phyloP scores from a whole-genome alignment of 1,139 yeast genomes.

The Taphrina sp. region DNA sequence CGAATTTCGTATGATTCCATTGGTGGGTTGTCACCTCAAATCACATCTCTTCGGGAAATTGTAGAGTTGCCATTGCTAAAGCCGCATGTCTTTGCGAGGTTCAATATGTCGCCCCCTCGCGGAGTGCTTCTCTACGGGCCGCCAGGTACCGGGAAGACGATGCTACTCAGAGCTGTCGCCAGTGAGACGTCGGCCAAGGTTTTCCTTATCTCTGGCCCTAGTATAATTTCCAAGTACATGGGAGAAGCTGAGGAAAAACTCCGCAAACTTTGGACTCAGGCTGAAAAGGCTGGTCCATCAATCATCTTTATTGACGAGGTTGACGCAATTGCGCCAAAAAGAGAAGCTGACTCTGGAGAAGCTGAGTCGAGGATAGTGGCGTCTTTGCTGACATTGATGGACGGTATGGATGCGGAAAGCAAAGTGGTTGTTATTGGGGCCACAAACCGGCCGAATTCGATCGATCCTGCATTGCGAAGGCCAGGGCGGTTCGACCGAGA shows the following conservation, averaged over 20 bases:
- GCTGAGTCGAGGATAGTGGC: conserved; percentile 88
- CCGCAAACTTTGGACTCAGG: conserved; percentile 79
- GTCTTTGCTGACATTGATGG: conserved; percentile 82
- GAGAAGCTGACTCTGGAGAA: conserved; percentile 85
- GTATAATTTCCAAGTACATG: conserved; percentile 83
- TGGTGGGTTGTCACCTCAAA: conserved; percentile 75
- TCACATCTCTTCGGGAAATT: conserved; percentile 60
- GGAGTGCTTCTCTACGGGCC: conserved; percentile 92
- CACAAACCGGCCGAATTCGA: conserved; percentile 72
- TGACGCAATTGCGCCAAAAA: conserved; percentile 81
- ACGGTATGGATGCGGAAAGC: conserved; percentile 63
- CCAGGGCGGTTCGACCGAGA: conserved; percentile 95
- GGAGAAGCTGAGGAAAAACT: conserved; percentile 91
- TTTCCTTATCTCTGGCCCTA: conserved; percentile 81
- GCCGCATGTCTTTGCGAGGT: conserved; percentile 73
- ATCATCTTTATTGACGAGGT: conserved; percentile 87
- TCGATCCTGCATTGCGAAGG: conserved; percentile 83
- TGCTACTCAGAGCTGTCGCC: conserved; percentile 81
- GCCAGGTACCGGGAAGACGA: conserved; percentile 96
- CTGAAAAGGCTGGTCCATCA: conserved; percentile 77
- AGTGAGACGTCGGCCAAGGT: conserved; percentile 70
- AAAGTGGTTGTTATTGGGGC: conserved; percentile 78
- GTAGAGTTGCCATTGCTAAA: conserved; percentile 77
- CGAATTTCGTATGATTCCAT: conserved; percentile 51
- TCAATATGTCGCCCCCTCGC: conserved; percentile 87